These are phyloP conservation scores for Pestalotiopsis sp. DNA, from an alignment of 2,329 filamentous ascomycete genomes.

Conservation along the genomic window DNA sequence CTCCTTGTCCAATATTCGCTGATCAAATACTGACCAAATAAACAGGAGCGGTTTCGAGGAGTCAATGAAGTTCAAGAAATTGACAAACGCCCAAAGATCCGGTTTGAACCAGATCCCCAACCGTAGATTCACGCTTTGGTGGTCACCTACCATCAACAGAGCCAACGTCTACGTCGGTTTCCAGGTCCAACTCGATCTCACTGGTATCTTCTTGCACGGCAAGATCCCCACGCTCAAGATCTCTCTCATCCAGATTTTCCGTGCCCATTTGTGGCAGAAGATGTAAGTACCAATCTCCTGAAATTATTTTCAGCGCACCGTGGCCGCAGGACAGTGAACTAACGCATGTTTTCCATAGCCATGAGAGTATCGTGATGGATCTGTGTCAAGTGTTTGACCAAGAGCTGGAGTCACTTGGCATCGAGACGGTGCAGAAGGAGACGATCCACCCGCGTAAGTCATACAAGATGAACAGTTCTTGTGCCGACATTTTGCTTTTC, in stretches of 20 bases:
- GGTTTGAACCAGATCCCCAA: conserved; percentile 99
- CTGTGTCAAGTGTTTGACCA: conserved; percentile 98
- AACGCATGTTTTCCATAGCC: neutral
- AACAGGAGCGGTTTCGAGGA: conserved; percentile 53
- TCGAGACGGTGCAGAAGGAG: conserved; percentile 98
- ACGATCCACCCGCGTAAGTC: conserved; percentile 99
- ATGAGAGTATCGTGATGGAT: conserved; percentile 74
- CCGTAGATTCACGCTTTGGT: conserved; percentile 97
- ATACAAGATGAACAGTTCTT: conserved; percentile 99
- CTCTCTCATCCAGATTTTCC: conserved; percentile 97
- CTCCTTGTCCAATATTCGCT: neutral
- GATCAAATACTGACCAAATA: conserved; percentile 47
- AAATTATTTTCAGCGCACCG: neutral
- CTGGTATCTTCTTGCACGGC: conserved; percentile 97
- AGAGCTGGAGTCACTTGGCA: conserved; percentile 91
- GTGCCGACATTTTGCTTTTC: conserved; percentile 94
- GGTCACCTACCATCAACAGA: conserved; percentile 90
- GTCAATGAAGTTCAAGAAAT: conserved; percentile 96
- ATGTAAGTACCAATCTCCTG: conserved; percentile 68
- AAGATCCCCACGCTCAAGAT: conserved; percentile 99
- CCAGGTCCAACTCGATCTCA: conserved; percentile 96
- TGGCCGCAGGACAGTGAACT: neutral
- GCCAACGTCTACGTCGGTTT: conserved; percentile 99
- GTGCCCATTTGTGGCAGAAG: conserved; percentile 99
- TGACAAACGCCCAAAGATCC: conserved; percentile 94